Conservation (phyloP, 257 asterid species). For the Nicotiana undulata region DNA sequence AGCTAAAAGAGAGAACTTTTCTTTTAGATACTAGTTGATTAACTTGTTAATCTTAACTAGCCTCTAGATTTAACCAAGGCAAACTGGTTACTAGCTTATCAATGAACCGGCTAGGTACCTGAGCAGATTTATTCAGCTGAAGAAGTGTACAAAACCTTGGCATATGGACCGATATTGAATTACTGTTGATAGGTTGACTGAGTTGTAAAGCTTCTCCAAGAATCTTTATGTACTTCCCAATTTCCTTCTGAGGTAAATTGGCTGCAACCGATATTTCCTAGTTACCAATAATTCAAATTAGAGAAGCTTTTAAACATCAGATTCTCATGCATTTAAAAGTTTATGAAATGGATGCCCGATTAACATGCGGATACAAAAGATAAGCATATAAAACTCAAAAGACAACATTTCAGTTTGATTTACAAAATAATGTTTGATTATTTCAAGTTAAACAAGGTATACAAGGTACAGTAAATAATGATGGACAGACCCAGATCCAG, state of each 20-base stretch:
- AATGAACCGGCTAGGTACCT: slow-evolving; percentile 39
- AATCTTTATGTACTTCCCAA: slow-evolving; percentile 94
- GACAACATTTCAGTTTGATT: not conserved
- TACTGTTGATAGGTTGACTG: slow-evolving; percentile 96
- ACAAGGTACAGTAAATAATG: not conserved
- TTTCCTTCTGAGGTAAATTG: slow-evolving; percentile 94
- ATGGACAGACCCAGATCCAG: not conserved
- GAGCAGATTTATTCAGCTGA: slow-evolving; percentile 99
- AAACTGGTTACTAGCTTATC: not conserved
- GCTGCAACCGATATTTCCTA: slow-evolving; percentile 98
- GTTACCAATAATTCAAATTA: slow-evolving; percentile 11
- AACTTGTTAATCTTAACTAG: slow-evolving; percentile 2
- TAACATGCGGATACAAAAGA: not conserved
- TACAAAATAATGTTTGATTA: not conserved
- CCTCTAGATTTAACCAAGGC: slow-evolving; percentile 2
- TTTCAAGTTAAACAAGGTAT: not conserved
- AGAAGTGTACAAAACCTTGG: slow-evolving; percentile 98
- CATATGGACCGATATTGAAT: slow-evolving; percentile 96
- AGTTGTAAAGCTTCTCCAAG: slow-evolving; percentile 97
- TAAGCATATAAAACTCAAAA: not conserved
- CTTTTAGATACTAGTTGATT: not conserved
- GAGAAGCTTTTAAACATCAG: not conserved
- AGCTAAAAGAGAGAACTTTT: not conserved
- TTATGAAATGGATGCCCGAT: not conserved
- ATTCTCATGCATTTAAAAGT: no score